These are phyloP conservation scores for Anacardium occidentale DNA, from an alignment of 345 rosid species.

Conservation along the genomic window DNA sequence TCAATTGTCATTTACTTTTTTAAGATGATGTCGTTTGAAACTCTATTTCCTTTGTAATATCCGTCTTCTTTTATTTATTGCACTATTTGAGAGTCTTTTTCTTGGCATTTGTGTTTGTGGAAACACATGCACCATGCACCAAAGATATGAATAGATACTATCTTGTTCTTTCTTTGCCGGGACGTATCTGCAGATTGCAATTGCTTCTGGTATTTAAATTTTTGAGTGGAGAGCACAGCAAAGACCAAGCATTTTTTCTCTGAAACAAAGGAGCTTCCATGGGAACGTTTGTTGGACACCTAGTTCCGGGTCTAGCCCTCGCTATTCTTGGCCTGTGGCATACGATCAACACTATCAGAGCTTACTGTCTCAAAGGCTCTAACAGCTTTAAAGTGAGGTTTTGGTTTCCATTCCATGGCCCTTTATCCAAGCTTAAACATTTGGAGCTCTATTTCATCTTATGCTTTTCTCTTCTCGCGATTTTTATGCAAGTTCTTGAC, in stretches of 20 bases:
- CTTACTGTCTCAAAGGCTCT: conserved; percentile 60
- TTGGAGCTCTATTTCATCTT: conserved; percentile 55
- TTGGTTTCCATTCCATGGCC: conserved; percentile 52
- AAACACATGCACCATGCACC: conserved; percentile 64
- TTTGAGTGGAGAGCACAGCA: conserved; percentile 3
- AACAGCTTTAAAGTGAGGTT: conserved; percentile 44
- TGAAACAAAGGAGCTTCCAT: conserved; percentile 27
- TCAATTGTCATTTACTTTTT: conserved; percentile 4
- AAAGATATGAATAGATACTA: conserved; percentile 22
- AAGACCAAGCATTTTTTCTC: conserved; percentile 14
- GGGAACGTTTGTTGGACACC: conserved; percentile 75
- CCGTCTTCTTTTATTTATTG: conserved; percentile 10
- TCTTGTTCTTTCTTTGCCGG: conserved; percentile 5
- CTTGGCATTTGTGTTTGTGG: conserved; percentile 40
- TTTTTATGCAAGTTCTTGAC: conserved; percentile 53
- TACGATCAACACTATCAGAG: conserved; percentile 55
- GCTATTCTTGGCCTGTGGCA: conserved; percentile 83
- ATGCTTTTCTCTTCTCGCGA: conserved; percentile 59
- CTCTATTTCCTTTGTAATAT: neutral
- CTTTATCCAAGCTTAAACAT: conserved; percentile 41
- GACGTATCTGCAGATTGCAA: neutral
- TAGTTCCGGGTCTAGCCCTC: conserved; percentile 68
- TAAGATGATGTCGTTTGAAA: neutral
- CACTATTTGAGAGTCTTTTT: conserved; percentile 16
- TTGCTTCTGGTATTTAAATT: conserved; percentile 34